Base-by-base conservation (phyloP, 2,329 filamentous ascomycete genomes). In the Sporothrix sp. region DNA sequence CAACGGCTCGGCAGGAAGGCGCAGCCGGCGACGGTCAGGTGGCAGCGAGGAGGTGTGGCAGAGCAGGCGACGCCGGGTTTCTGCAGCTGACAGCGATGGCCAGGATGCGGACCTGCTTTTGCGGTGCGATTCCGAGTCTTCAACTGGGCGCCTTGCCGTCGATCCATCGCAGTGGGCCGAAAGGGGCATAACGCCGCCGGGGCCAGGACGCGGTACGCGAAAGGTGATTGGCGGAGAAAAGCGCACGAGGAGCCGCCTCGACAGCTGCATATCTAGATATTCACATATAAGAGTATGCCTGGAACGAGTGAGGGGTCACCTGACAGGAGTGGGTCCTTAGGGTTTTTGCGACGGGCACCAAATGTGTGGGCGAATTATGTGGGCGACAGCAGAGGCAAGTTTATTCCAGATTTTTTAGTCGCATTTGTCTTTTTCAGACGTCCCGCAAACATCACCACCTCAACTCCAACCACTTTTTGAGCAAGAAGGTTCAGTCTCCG, bases 401-500 rank as follows among this genome's bases (percentile, higher is more conserved):
- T 35, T 40, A 42, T 28, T 23, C n/a, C 9, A 21, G 11, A 36
- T 45, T 45, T 36, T 48, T 46, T 32, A 38, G 33, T 42, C 36
- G 32, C 35, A 44, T 50, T 47, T 38, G 37, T 40, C 35, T 47
- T 51, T 42, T 36, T 20, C n/a, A 16, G n/a, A 30, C 45, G 48
- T 51, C 39, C 50, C 45, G 20, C 16, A 40, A 50, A 49, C 36
- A 36, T 48, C 44, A 50, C 51, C 38, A 52, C 36, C 51, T 36
- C 39, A 53, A 39, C 44, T 39, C 13, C 16, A 47, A 51, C 30
- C 32, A 42, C 39, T 48, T 52, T 46, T 48, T 44, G 51, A 84
- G 95, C 88, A 87, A 79, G 87, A 93, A 88, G 89, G 84, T 80
- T 94, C 91, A 96, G 91, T 97, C 91, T 95, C 91, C 91, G 90